phyloP scores from a whole-genome alignment of 768 basidiomycete genomes.

The Agaricus bisporus region DNA sequence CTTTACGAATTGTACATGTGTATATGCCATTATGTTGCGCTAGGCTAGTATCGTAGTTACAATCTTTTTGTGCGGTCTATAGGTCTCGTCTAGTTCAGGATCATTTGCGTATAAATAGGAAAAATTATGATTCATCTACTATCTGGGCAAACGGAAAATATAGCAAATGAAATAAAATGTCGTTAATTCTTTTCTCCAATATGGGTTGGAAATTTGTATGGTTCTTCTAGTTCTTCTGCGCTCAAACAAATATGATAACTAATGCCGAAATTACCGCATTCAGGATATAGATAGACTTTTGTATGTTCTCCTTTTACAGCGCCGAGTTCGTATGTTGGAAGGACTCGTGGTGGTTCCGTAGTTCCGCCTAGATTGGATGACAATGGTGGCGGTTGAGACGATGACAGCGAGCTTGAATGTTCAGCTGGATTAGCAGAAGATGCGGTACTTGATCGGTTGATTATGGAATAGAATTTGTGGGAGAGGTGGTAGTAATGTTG shows the following conservation, averaged over 20 bases:
- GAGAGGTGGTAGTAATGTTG: neutral
- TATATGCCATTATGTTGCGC: neutral
- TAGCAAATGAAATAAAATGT: neutral
- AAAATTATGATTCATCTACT: neutral
- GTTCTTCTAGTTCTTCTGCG: conserved; percentile 5
- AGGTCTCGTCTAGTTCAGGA: neutral
- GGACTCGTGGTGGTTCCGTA: neutral
- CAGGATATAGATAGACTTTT: conserved; percentile 4
- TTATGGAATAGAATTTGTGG: neutral
- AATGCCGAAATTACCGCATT: neutral
- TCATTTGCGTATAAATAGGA: neutral
- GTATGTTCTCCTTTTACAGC: neutral
- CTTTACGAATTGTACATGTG: neutral
- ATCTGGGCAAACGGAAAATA: no score
- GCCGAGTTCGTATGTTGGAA: neutral
- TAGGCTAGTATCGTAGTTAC: neutral
- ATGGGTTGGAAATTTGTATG: neutral
- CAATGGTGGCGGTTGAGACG: neutral
- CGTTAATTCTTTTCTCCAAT: neutral
- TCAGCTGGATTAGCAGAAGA: neutral
- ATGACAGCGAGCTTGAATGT: neutral
- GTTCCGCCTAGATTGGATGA: no score
- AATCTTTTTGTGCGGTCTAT: neutral
- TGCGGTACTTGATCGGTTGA: neutral
- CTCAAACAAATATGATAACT: neutral